A percentile compares a stretch with the other conserved stretches of the same genome.
Evolutionary conservation across 495 filamentous ascomycete genomes (phyloP).

Genomic region (Lepidopterella palustris): DNA sequence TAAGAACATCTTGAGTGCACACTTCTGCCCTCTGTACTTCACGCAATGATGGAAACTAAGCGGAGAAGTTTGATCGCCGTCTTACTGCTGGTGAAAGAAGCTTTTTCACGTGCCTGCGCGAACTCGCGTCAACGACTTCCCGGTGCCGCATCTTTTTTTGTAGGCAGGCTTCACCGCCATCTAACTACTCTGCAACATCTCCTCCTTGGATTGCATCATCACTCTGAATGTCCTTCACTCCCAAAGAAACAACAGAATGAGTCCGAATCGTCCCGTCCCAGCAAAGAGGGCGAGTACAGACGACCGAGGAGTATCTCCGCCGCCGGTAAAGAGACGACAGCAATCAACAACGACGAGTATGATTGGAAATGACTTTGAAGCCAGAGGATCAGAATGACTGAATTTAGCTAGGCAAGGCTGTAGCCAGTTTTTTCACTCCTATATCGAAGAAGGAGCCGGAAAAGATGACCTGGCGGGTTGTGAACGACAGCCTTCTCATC

Average conservation of each 20-base stretch:
- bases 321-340: conserved; percentile 51
- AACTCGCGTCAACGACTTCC: conserved; percentile 5
- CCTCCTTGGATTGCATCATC: not conserved
- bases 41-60: too few species aligned
- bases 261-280: conserved; percentile 1
- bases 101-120: conserved; percentile 16
- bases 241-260: not conserved
- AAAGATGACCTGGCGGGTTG: conserved; percentile 62
- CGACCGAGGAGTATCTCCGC: conserved; percentile 48
- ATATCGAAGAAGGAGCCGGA: conserved; percentile 78
- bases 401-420: conserved; percentile 48
- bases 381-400: not conserved
- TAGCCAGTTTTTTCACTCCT: conserved; percentile 85
- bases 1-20: not conserved
- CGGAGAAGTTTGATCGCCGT: too few species aligned
- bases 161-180: not conserved
- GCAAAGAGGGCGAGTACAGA: conserved; percentile 30
- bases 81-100: too few species aligned
- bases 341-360: conserved; percentile 70
- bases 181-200: not conserved
- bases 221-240: not conserved
- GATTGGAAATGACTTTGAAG: too few species aligned
- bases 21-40: not conserved
- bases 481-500: conserved; percentile 67
- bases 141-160: not conserved